Conservation (phyloP, 106 monocot species). For the Dendrobium officinale region DNA sequence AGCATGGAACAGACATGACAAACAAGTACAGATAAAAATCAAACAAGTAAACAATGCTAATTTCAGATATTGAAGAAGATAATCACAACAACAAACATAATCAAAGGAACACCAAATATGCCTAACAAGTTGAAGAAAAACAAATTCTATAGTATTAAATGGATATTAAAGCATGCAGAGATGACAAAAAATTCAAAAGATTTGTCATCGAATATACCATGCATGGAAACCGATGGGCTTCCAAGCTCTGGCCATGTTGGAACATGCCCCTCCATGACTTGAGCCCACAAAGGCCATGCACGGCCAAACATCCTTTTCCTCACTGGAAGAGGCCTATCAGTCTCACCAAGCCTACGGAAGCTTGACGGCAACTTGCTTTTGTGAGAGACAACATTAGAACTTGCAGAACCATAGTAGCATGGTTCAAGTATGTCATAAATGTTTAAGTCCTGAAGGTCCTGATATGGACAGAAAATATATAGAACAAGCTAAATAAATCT, state of each 20-base stretch:
- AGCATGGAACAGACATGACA: no score
- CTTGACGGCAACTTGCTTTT: slow-evolving; percentile 50
- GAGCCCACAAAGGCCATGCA: slow-evolving; percentile 86
- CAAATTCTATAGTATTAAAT: background rate
- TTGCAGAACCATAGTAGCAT: slow-evolving; percentile 61
- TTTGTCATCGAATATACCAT: slow-evolving; percentile 23
- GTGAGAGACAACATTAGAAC: slow-evolving; percentile 20
- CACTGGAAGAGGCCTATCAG: slow-evolving; percentile 51
- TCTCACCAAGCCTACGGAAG: slow-evolving; percentile 74
- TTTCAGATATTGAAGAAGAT: no score
- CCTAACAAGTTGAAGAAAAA: no score
- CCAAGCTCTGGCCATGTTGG: slow-evolving; percentile 88
- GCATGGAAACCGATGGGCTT: slow-evolving; percentile 51
- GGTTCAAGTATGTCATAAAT: slow-evolving; percentile 92
- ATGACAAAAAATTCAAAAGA: background rate
- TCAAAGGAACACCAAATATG: no score
- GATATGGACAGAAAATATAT: background rate
- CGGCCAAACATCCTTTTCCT: slow-evolving; percentile 94
- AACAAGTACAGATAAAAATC: no score
- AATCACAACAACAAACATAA: no score
- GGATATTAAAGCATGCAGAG: background rate
- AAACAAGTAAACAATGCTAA: no score
- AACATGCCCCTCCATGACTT: slow-evolving; percentile 75
- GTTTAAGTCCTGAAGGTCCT: slow-evolving; percentile 54
- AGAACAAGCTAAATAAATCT: background rate